These are phyloP conservation scores for Beauveria bassiana DNA, from an alignment of 2,329 filamentous ascomycete genomes.

Conservation along the genomic window DNA sequence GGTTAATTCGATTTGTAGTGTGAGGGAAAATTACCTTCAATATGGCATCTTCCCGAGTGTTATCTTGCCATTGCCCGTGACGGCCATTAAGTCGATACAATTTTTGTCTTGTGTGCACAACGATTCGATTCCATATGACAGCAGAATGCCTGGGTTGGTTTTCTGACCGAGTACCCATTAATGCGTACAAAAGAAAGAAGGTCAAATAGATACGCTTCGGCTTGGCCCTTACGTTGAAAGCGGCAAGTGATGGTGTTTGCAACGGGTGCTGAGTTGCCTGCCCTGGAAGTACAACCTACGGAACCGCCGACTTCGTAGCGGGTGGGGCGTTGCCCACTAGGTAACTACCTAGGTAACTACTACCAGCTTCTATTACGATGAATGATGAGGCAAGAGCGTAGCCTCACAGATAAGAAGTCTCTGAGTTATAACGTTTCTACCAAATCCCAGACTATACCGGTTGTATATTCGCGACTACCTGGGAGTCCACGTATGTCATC, in stretches of 20 bases:
- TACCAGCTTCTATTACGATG: background rate
- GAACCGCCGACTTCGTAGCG: no score
- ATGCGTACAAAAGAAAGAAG: background rate
- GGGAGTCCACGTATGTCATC: no score
- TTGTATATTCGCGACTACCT: no score
- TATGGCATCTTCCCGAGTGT: slow-evolving; percentile 32
- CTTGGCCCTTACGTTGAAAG: background rate
- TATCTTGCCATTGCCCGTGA: background rate
- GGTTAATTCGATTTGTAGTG: background rate
- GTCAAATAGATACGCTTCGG: background rate
- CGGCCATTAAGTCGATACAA: background rate
- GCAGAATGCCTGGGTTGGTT: background rate
- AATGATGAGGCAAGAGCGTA: background rate
- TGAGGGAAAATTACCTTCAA: background rate
- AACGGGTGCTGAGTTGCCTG: no score
- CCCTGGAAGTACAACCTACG: no score
- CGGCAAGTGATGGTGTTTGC: background rate
- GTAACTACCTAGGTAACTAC: no score
- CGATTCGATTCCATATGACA: background rate
- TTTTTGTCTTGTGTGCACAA: background rate
- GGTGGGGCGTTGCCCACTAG: no score
- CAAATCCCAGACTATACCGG: no score
- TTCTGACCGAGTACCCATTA: background rate
- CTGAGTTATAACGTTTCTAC: no score
- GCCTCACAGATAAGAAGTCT: background rate